Base-by-base conservation (phyloP, 305 asterid genomes). In the Rubia tinctorum region DNA sequence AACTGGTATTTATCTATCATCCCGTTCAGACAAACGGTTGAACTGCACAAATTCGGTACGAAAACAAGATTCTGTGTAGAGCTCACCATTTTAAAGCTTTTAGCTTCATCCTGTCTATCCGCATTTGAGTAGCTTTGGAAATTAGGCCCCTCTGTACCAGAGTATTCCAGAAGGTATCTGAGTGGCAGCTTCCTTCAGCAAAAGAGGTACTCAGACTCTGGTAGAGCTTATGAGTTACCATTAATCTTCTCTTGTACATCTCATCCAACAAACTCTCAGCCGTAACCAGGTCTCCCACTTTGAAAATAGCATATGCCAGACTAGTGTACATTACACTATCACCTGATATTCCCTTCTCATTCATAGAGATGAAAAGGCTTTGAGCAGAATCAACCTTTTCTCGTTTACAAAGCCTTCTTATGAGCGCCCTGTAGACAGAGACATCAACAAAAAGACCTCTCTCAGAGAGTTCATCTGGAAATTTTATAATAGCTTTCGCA, bases 201-300 rank as follows among this genome's bases (percentile, higher is more conserved):
- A 82, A 87, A 8, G 91, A 82, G 69, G 87, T 92, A 76, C 73
- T 81, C 17, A 90, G 75, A 71, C 84, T 82, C 81, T 74, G 82
- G 80, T 79, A 91, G 47, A 91, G 78, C 73, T 81, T 81, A 45
- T 85, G 84, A 42, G 89, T 91, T 73, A 93, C 84, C 91, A 89
- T 86, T 55, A 89, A 68, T 72, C 96, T 83, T 84, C 86, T 85
- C 78, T 73, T 80, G 83, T 83, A 82, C 98, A 93, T 93, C 85
- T 87, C 94, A 51, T 93, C 96, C 2, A 89, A 81, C 85, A 87
- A 81, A 44, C 71, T 80, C 25, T 83, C 80, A 64, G 84, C 82
- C 68, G 89, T 77, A 45, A 2, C 77, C 69, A 18, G 68, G 76
- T 87, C 84, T 27, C 94, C 94, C 15, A 7, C 81, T 82, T 85